Evolutionary conservation across 345 rosid genomes (phyloP).

Genomic region (Salix arbutifolia): DNA sequence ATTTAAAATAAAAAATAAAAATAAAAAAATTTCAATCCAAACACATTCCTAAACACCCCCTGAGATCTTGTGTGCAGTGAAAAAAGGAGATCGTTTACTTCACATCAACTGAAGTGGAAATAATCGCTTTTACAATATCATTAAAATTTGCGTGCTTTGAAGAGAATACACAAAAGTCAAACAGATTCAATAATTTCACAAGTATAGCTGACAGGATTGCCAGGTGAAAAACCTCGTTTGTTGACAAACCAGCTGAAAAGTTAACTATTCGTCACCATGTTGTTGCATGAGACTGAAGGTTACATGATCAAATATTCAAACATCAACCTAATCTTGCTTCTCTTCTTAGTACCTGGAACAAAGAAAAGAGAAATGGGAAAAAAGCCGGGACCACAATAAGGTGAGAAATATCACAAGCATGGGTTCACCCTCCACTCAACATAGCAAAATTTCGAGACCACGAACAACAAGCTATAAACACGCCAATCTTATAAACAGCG

Average conservation of each 20-base stretch:
- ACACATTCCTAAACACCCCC: too few relatives aligned
- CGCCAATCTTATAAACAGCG: neutral
- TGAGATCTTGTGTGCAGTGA: neutral
- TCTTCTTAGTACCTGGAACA: slow-evolving; percentile 62
- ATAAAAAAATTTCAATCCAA: too few relatives aligned
- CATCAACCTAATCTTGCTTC: slow-evolving; percentile 70
- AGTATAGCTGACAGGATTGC: neutral
- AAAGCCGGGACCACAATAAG: neutral
- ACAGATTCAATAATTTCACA: neutral
- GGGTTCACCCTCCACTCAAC: neutral
- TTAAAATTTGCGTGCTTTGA: neutral
- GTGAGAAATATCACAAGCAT: neutral
- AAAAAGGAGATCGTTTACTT: neutral
- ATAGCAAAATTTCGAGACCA: neutral
- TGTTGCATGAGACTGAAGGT: neutral
- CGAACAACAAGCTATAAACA: neutral
- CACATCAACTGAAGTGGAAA: slow-evolving; percentile 3
- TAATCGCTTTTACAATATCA: neutral
- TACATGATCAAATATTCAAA: neutral
- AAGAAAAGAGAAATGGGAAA: neutral
- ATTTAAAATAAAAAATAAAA: too few relatives aligned
- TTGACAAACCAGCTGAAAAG: neutral
- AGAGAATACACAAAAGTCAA: neutral
- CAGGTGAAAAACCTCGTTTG: neutral
- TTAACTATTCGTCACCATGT: neutral